A percentile compares a stretch with the other conserved stretches of the same genome.
These are phyloP conservation scores for Rubia yunnanensis DNA, from an alignment of 257 asterid species.

Conservation along the genomic window DNA sequence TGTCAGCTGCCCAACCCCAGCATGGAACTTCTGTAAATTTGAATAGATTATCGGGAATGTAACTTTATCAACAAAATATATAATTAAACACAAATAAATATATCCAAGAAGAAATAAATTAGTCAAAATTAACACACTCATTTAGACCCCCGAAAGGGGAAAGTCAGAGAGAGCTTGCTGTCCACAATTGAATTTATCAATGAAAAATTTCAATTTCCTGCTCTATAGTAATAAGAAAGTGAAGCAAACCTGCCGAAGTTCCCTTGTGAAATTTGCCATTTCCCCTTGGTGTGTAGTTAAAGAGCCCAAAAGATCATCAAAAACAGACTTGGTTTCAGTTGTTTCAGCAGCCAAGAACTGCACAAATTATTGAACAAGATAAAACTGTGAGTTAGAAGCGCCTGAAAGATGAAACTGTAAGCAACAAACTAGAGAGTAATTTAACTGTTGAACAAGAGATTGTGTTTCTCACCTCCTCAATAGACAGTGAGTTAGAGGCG, in stretches of 20 bases:
- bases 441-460: neutral
- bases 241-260: constrained; percentile 65
- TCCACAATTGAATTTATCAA: neutral
- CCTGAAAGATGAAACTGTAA: constrained; percentile 9
- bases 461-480: constrained; percentile 45
- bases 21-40: constrained; percentile 32
- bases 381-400: too few relatives aligned
- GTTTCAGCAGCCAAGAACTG: constrained; percentile 58
- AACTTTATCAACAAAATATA: neutral
- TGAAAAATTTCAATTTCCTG: neutral
- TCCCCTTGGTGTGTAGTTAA: constrained; percentile 59
- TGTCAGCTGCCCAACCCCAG: constrained; percentile 43
- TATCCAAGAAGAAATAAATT: neutral
- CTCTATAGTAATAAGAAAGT: neutral
- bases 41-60: neutral
- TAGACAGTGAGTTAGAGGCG: constrained; percentile 38
- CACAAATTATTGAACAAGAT: too few relatives aligned
- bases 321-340: constrained; percentile 40
- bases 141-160: neutral
- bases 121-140: neutral
- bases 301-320: constrained; percentile 52
- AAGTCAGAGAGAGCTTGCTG: neutral
- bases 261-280: constrained; percentile 58
- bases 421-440: constrained; percentile 6
- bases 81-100: neutral